Evolutionary conservation across 2,329 filamentous ascomycete genomes (phyloP), one percentile per base, ranked within the genome.

Genomic region (Trichoderma sp.): DNA sequence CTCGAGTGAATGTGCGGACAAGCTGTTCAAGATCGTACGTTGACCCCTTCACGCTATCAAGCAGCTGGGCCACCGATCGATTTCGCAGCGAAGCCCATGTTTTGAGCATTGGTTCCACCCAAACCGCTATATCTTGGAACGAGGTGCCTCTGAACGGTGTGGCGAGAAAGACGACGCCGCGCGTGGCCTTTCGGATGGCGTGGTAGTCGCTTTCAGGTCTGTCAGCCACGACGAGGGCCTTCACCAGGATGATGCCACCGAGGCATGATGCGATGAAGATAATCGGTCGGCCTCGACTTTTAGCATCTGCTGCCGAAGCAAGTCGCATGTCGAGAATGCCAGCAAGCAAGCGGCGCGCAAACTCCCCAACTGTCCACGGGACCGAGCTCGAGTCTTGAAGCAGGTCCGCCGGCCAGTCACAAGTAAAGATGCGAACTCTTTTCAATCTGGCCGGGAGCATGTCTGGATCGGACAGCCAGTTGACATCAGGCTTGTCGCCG

Each of bases 221-320:
- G 47, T 52, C 28, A 15, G 69, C 69, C 17, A 54, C 59, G 7
- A 70, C 66, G 15, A 75, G 72, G 47, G 74, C 73, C 67, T 73
- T 69, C 9, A 69, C 69, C 30, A 75, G 61, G 65, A 75, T 69
- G 50, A 75, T 70, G 12, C 74, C 74, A 1, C 74, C 73, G n/a
- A 76, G 71, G 66, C 72, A 76, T n/a, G 74, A 76, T 1, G 74
- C 73, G 47, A 76, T 71, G 64, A 76, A 76, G 56, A 76, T 9
- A 45, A 76, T 71, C 1, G 71, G 72, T 26, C 70, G 68, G 47
- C 66, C 55, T 55, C 65, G 41, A 9, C 17, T 63, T 47, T 44
- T 44, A 1, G 43, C 28, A 14, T 24, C 43, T 39, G 1, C 47
- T 59, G 56, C 44, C 19, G 50, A n/a, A n/a, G 28, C 28, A 17